Conservation (phyloP, 169 alveolate genomes). For the Plasmodium cynomolgi region DNA sequence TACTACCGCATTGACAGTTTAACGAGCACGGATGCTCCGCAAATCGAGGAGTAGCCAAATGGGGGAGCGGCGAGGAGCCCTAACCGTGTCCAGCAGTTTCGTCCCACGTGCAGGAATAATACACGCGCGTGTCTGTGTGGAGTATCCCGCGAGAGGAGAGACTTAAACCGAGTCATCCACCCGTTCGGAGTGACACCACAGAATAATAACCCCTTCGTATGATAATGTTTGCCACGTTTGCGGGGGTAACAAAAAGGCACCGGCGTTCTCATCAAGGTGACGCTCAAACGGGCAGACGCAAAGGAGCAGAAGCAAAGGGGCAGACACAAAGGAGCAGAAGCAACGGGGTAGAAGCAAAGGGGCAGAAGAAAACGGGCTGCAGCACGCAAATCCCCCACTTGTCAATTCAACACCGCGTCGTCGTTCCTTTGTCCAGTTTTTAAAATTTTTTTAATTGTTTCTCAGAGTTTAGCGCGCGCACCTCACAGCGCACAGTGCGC, state of each 20-base stretch:
- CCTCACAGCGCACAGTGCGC: neutral
- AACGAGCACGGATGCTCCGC: slow-evolving; percentile 69
- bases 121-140: neutral
- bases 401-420: neutral
- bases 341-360: neutral
- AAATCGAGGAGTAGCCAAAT: slow-evolving; percentile 39
- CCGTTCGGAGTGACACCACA: neutral
- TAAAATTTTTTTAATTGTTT: slow-evolving; percentile 15
- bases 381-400: neutral
- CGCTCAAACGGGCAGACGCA: neutral
- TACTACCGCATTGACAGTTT: slow-evolving; percentile 64
- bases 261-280: neutral
- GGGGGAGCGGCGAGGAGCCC: neutral
- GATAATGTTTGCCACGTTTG: neutral
- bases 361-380: neutral
- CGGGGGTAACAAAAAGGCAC: neutral
- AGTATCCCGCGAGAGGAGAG: neutral
- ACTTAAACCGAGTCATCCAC: neutral
- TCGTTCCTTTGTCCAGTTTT: neutral
- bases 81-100: neutral
- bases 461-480: neutral
- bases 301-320: neutral
- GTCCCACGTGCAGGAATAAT: neutral
- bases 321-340: neutral
- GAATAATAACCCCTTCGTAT: neutral